A percentile compares a stretch with the other conserved stretches of the same genome.
Evolutionary conservation across 2,329 filamentous ascomycete genomes (phyloP).

Genomic region (Rhytidhysteron rufulum): DNA sequence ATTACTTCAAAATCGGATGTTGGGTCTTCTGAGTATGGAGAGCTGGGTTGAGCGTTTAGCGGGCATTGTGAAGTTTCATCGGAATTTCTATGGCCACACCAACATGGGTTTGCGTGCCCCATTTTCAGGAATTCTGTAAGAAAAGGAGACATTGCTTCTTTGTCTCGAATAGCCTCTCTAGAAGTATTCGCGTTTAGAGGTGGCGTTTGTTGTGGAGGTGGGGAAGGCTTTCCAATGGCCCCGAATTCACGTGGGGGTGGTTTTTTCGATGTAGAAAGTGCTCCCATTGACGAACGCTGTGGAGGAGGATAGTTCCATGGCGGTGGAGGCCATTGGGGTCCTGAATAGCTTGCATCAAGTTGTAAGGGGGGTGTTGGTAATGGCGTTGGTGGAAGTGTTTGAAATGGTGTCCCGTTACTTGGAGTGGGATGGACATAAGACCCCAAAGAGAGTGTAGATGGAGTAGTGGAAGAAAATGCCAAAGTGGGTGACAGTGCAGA

Average conservation of each 20-base stretch:
- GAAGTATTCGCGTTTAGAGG: too few species aligned
- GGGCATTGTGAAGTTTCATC: background rate
- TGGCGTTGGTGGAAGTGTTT: background rate
- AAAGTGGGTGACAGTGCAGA: conserved; percentile 9
- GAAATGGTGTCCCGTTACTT: background rate
- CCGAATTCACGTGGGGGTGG: background rate
- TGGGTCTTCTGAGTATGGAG: background rate
- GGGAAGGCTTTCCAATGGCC: background rate
- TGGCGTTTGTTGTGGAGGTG: background rate
- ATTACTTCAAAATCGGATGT: background rate
- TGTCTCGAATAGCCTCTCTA: too few species aligned
- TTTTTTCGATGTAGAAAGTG: too few species aligned
- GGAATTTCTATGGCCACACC: conserved; percentile 17
- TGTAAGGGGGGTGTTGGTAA: background rate
- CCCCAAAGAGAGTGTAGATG: conserved; percentile 4
- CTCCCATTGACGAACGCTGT: too few species aligned
- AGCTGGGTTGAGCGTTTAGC: background rate
- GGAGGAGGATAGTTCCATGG: background rate
- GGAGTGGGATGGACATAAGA: background rate
- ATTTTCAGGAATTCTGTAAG: conserved; percentile 13
- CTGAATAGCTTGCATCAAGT: too few species aligned
- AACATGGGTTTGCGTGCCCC: conserved; percentile 20
- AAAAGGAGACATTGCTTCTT: background rate
- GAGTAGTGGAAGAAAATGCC: conserved; percentile 14
- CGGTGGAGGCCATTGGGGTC: background rate